A percentile compares a stretch with the other conserved stretches of the same genome.
Evolutionary conservation across 352 stramenopile genomes (phyloP).

Genomic region (Pythium aphanidermatum): DNA sequence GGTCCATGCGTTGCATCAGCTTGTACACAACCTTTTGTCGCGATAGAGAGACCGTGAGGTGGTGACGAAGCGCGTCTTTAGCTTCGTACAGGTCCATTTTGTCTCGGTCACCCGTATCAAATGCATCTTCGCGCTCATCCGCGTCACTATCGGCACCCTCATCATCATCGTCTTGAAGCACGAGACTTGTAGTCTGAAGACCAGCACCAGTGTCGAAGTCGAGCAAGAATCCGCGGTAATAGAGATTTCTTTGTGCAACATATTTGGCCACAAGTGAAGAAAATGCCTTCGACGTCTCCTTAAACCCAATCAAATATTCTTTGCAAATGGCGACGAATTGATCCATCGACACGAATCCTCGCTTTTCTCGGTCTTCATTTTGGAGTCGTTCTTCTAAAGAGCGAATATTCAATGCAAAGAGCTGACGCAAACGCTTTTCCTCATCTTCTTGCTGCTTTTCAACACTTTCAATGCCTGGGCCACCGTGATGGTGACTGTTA

Average conservation of each 20-base stretch:
- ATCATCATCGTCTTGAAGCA: constrained; percentile 49
- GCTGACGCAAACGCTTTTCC: constrained; percentile 33
- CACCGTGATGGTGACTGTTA: constrained; percentile 13
- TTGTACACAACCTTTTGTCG: constrained; percentile 57
- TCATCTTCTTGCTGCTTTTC: constrained; percentile 32
- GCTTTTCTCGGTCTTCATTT: constrained; percentile 34
- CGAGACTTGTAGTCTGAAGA: constrained; percentile 43
- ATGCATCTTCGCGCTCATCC: constrained; percentile 8
- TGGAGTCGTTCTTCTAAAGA: constrained; percentile 35
- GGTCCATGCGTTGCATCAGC: constrained; percentile 51
- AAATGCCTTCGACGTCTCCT: constrained; percentile 29
- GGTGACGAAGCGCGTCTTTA: constrained; percentile 39
- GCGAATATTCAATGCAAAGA: constrained; percentile 35
- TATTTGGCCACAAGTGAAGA: constrained; percentile 40
- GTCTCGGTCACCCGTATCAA: constrained; percentile 13
- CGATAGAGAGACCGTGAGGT: constrained; percentile 34
- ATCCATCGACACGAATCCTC: constrained; percentile 43
- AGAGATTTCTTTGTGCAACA: constrained; percentile 45
- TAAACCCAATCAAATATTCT: constrained; percentile 21
- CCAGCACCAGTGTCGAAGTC: constrained; percentile 49
- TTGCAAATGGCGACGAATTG: constrained; percentile 36
- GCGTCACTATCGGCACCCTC: constrained; percentile 3
- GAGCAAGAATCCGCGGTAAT: constrained; percentile 66
- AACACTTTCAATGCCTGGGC: constrained; percentile 4
- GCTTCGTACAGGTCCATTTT: constrained; percentile 40